Evolutionary conservation across 768 basidiomycete genomes (phyloP).

Genomic region (Amylocystis lapponica): DNA sequence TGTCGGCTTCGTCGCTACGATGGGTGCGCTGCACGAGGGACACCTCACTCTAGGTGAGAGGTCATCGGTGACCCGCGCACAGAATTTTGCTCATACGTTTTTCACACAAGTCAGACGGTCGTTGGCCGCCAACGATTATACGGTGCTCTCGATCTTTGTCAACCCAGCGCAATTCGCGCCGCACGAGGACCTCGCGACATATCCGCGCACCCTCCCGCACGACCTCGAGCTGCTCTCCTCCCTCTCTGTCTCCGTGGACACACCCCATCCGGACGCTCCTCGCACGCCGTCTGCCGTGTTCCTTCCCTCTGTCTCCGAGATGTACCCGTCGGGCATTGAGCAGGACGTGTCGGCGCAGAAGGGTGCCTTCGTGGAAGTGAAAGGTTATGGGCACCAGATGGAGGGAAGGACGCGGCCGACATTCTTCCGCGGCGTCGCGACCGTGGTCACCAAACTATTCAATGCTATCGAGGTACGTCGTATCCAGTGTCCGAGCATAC

Average conservation of each 20-base stretch:
- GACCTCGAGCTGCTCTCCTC: constrained; percentile 63
- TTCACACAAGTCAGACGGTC: constrained; percentile 61
- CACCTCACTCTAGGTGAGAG: constrained; percentile 80
- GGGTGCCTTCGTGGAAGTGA: constrained; percentile 90
- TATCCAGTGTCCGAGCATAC: too few relatives aligned
- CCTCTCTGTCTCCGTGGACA: constrained; percentile 19
- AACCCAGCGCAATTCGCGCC: constrained; percentile 98
- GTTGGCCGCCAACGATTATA: constrained; percentile 72
- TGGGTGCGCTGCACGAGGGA: constrained; percentile 95
- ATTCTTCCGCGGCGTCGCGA: constrained; percentile 95
- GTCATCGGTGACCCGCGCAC: background rate
- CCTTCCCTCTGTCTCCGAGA: constrained; percentile 69
- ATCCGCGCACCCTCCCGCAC: constrained; percentile 77
- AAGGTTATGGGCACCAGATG: constrained; percentile 89
- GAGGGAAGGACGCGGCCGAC: constrained; percentile 83
- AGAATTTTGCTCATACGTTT: background rate
- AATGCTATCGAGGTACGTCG: constrained; percentile 75
- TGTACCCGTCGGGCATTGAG: constrained; percentile 90
- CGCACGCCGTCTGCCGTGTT: constrained; percentile 68
- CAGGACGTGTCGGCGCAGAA: constrained; percentile 70
- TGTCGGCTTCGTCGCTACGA: constrained; percentile 95
- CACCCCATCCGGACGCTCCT: constrained; percentile 2
- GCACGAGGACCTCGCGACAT: constrained; percentile 86
- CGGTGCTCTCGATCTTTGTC: constrained; percentile 93
- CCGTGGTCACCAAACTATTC: constrained; percentile 92